Base-by-base conservation (phyloP, 129 eudicot species). In the Arctium minus region DNA sequence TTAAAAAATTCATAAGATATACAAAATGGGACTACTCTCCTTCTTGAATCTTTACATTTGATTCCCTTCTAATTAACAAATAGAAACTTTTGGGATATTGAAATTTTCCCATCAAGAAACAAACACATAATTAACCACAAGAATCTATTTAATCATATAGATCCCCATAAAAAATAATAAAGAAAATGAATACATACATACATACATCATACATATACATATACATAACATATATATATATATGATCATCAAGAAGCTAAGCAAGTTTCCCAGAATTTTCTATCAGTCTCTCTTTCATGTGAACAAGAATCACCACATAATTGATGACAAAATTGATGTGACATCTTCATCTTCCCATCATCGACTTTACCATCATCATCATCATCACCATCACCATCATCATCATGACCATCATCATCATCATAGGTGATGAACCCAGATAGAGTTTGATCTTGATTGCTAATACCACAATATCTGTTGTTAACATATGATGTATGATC, bases 261-360 rank as follows among this genome's bases (percentile, higher is more conserved):
- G 39, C 91, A 88, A 30, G 82, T 74, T 36, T 88, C 89, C 88
- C 91, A 88, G 18, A 88, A 88, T 38, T 76, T 40, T 67, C 85
- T 85, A 75, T 88, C 89, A 22, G 36, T 75, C 72, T 88, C 91
- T 74, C 83, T 78, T 74, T 85, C 82, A 73, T 81, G 80, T 38
- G 72, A 82, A 74, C 53, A 39, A 56, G 81, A 82, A 80, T 82
- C 87, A 9, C 73, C 87, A 85, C 84, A 79, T 69, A 37, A 75
- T 32, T 79, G 72, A 48, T 74, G 50, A 44, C 80, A 80, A 72
- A 48, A 74, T 50, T 73, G 85, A 36, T 78, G 46, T 36, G 53
- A 4, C 70, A 76, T 77, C 31, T 79, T 79, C 60, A 83, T 13
- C 76, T 64, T 68, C 33, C 72, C 42, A 68, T 22, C 36, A 73